Percentiles rank a stretch among this genome's conserved stretches.
Conservation (phyloP, 306 rosid genomes). For the Sindora glabra region DNA sequence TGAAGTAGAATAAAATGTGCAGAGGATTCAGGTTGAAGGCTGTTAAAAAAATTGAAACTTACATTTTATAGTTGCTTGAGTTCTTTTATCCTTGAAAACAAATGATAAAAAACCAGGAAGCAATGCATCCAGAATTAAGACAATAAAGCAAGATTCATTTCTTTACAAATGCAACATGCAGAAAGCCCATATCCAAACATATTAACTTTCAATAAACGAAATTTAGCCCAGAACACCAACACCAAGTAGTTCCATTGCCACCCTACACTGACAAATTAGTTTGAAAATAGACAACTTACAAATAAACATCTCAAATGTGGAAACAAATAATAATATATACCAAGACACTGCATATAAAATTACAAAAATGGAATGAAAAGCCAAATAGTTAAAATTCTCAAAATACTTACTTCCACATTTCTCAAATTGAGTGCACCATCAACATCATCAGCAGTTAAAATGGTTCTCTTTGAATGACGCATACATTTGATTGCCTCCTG, state of each 20-base stretch:
- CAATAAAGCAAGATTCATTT: not conserved
- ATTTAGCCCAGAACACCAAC: not conserved
- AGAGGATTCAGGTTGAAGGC: not conserved
- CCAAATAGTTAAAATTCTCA: not conserved
- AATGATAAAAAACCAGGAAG: not conserved
- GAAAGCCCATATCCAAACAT: not conserved
- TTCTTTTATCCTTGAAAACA: not conserved
- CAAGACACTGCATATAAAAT: not conserved
- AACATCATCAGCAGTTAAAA: constrained; percentile 62
- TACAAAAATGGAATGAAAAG: not conserved
- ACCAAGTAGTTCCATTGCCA: not conserved
- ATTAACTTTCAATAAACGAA: not conserved
- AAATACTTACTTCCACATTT: constrained; percentile 68
- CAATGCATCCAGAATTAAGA: not conserved
- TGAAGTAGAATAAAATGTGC: not conserved
- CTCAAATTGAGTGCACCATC: constrained; percentile 79
- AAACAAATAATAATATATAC: not conserved
- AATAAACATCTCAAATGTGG: not conserved
- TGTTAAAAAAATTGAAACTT: constrained; percentile 6
- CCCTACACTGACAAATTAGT: not conserved
- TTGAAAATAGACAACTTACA: not conserved
- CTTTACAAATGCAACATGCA: not conserved
- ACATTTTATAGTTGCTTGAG: not conserved
- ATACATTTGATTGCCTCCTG: constrained; percentile 97
- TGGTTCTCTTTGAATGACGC: constrained; percentile 76